phyloP scores from a whole-genome alignment of 768 basidiomycete genomes.

The Trametes cubensis region DNA sequence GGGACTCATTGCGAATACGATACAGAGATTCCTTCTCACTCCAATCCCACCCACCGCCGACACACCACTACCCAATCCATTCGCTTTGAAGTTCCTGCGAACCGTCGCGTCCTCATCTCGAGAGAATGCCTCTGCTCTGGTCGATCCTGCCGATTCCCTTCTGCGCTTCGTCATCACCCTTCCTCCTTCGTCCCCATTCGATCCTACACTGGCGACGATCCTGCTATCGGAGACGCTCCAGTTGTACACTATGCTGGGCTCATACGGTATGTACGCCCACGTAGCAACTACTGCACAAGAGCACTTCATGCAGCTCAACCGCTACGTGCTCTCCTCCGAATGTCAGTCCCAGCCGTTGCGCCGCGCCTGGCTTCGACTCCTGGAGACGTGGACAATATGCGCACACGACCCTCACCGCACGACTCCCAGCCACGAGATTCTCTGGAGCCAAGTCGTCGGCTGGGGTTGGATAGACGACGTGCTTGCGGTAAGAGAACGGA shows the following conservation, averaged over 20 bases:
- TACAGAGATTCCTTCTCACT: slow-evolving; percentile 61
- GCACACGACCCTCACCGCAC: slow-evolving; percentile 91
- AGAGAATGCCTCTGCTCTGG: slow-evolving; percentile 59
- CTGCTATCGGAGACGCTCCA: slow-evolving; percentile 61
- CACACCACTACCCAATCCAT: slow-evolving; percentile 40
- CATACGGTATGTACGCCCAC: slow-evolving; percentile 78
- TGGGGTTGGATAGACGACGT: slow-evolving; percentile 75
- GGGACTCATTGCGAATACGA: slow-evolving; percentile 52
- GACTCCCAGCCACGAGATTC: slow-evolving; percentile 81
- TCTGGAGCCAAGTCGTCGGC: slow-evolving; percentile 85
- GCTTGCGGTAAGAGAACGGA: slow-evolving; percentile 38
- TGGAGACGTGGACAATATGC: slow-evolving; percentile 77
- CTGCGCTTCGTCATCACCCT: slow-evolving; percentile 70
- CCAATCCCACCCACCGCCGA: slow-evolving; percentile 46
- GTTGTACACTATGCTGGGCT: slow-evolving; percentile 66
- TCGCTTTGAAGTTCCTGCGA: slow-evolving; percentile 59
- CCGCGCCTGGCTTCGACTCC: slow-evolving; percentile 57
- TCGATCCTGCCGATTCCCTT: slow-evolving; percentile 62
- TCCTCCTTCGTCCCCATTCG: slow-evolving; percentile 49
- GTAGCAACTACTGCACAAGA: slow-evolving; percentile 64
- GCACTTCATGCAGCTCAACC: slow-evolving; percentile 54
- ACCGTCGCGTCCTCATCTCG: slow-evolving; percentile 68
- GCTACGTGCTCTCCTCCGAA: slow-evolving; percentile 45
- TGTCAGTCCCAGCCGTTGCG: slow-evolving; percentile 42
- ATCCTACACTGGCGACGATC: slow-evolving; percentile 38